Evolutionary conservation across 345 rosid genomes (phyloP).

Genomic region (Kandelia obovata): DNA sequence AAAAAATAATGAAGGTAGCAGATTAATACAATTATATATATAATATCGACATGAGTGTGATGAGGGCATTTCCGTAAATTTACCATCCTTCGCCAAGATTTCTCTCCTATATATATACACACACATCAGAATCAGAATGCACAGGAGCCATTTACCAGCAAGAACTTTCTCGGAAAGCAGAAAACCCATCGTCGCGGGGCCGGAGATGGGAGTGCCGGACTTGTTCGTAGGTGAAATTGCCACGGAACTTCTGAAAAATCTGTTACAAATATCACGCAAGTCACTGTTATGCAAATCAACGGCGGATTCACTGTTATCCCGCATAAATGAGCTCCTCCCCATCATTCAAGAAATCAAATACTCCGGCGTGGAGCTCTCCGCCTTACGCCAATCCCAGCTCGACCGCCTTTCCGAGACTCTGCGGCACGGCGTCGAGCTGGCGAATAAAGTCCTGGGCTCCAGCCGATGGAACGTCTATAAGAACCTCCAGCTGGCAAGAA

Average conservation of each 20-base stretch:
- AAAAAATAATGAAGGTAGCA: too few relatives aligned
- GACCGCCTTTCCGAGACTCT: conserved; percentile 43
- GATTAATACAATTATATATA: too few relatives aligned
- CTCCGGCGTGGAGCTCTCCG: conserved; percentile 75
- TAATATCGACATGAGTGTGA: too few relatives aligned
- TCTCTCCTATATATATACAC: too few relatives aligned
- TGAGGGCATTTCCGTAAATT: too few relatives aligned
- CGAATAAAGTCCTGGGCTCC: conserved; percentile 36
- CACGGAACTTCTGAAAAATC: conserved; percentile 51
- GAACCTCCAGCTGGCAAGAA: conserved; percentile 42
- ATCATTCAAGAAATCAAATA: conserved; percentile 60
- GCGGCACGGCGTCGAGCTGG: conserved; percentile 45
- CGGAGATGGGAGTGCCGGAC: conserved; percentile 54
- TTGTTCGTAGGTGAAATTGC: conserved; percentile 67
- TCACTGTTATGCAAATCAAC: conserved; percentile 41
- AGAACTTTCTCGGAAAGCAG: too few relatives aligned
- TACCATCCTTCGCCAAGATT: too few relatives aligned
- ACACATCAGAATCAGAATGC: not conserved
- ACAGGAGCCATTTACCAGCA: not conserved
- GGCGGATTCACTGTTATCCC: conserved; percentile 36
- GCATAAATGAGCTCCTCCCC: conserved; percentile 38
- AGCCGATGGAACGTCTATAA: conserved; percentile 64
- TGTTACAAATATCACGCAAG: conserved; percentile 33
- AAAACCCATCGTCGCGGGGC: too few relatives aligned
- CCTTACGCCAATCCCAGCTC: conserved; percentile 62